Percentiles rank a stretch among this genome's conserved stretches.
phyloP scores from a whole-genome alignment of 2,329 filamentous ascomycete species.

The Biscogniauxia sp. region DNA sequence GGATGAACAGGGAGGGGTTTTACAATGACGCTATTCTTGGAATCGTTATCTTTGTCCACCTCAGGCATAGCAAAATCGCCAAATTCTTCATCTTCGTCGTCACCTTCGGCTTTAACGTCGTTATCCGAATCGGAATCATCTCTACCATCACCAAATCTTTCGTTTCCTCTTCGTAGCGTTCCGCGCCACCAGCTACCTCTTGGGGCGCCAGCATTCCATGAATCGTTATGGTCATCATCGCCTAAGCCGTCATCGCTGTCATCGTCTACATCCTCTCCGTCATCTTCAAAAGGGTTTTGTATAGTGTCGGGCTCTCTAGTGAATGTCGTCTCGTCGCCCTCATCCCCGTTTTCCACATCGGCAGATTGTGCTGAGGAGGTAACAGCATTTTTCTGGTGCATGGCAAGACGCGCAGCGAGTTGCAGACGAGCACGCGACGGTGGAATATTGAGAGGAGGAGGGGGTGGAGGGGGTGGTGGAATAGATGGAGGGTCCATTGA shows the following conservation, averaged over 20 bases:
- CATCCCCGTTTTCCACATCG: constrained; percentile 40
- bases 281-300: constrained; percentile 38
- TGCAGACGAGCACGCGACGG: constrained; percentile 85
- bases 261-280: constrained; percentile 51
- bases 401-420: constrained; percentile 81
- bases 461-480: constrained; percentile 62
- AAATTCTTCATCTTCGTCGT: constrained; percentile 54
- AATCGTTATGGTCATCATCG: constrained; percentile 38
- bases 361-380: constrained; percentile 39
- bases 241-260: constrained; percentile 40
- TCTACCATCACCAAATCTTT: constrained; percentile 40
- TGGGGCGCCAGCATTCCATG: constrained; percentile 30
- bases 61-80: constrained; percentile 68
- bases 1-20: constrained; percentile 56
- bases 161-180: constrained; percentile 33
- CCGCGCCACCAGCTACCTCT: constrained; percentile 51
- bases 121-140: constrained; percentile 46
- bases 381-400: constrained; percentile 65
- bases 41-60: constrained; percentile 35
- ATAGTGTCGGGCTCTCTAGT: constrained; percentile 19
- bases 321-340: constrained; percentile 31
- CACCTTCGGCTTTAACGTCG: constrained; percentile 25
- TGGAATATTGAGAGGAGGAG: constrained; percentile 77
- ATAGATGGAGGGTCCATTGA: constrained; percentile 58
- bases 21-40: constrained; percentile 41